Evolutionary conservation across 2,329 filamentous ascomycete species (phyloP).

Genomic region (Canariomyces notabilis): DNA sequence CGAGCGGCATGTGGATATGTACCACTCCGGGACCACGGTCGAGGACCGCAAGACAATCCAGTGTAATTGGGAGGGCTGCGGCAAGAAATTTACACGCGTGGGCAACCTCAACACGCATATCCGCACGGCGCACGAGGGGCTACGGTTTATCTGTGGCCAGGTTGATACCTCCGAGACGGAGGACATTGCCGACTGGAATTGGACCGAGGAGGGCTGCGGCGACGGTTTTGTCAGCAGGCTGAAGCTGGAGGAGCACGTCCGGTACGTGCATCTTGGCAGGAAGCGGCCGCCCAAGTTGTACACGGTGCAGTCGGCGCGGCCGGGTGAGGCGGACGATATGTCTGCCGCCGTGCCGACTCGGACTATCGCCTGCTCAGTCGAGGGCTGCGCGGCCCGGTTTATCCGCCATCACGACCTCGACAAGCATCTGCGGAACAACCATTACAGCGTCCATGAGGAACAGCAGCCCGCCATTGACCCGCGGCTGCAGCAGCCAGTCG

Average conservation of each 20-base stretch:
- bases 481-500: constrained; percentile 4
- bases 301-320: constrained; percentile 32
- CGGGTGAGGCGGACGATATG: constrained; percentile 33
- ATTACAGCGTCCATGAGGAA: constrained; percentile 8
- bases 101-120: constrained; percentile 81
- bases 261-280: constrained; percentile 70
- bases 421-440: constrained; percentile 38
- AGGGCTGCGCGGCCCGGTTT: constrained; percentile 43
- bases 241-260: constrained; percentile 77
- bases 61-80: constrained; percentile 66
- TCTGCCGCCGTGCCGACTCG: constrained; percentile 36
- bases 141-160: constrained; percentile 73
- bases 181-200: constrained; percentile 58
- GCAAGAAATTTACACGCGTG: constrained; percentile 71
- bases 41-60: constrained; percentile 60
- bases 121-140: constrained; percentile 68
- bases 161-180: constrained; percentile 53
- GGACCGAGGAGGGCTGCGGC: constrained; percentile 64
- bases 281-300: constrained; percentile 37
- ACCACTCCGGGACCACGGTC: constrained; percentile 61
- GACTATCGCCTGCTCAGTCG: constrained; percentile 39
- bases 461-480: constrained; percentile 11
- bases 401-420: constrained; percentile 47
- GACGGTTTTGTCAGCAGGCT: constrained; percentile 71
- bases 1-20: constrained; percentile 70